These are phyloP conservation scores for Myxozyma udenii DNA, from an alignment of 805 yeast genomes.

Conservation along the genomic window DNA sequence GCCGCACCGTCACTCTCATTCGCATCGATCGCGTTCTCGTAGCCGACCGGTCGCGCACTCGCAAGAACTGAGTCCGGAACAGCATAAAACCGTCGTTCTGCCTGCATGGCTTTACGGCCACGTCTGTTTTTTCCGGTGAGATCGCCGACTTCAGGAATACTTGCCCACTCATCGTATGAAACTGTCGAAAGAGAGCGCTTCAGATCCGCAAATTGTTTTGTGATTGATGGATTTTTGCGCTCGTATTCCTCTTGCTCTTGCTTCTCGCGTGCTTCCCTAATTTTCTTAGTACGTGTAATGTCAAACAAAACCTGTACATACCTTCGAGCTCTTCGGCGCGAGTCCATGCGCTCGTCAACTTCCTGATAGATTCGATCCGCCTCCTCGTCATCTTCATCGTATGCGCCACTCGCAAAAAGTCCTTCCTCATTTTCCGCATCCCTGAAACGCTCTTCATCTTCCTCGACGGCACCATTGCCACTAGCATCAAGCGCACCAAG, in stretches of 20 bases:
- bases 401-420: conserved; percentile 33
- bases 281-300: conserved; percentile 23
- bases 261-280: conserved; percentile 34
- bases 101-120: conserved; percentile 52
- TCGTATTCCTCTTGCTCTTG: conserved; percentile 33
- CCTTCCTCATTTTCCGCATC: conserved; percentile 40
- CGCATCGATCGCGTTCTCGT: conserved; percentile 38
- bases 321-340: conserved; percentile 33
- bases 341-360: conserved; percentile 56
- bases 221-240: conserved; percentile 38
- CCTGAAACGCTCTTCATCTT: conserved; percentile 37
- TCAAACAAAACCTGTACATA: conserved; percentile 1
- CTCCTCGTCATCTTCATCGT: conserved; percentile 65
- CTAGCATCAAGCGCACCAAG: not conserved
- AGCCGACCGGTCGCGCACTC: conserved; percentile 36
- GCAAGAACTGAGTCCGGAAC: conserved; percentile 70
- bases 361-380: conserved; percentile 68
- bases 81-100: conserved; percentile 69
- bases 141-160: conserved; percentile 84
- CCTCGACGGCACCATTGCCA: conserved; percentile 28
- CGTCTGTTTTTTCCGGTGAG: conserved; percentile 77
- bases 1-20: conserved; percentile 29
- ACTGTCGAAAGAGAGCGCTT: conserved; percentile 60
- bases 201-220: conserved; percentile 63
- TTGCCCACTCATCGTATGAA: conserved; percentile 71